Base-by-base conservation (phyloP, 352 stramenopile species). In the Phytophthora capsici region DNA sequence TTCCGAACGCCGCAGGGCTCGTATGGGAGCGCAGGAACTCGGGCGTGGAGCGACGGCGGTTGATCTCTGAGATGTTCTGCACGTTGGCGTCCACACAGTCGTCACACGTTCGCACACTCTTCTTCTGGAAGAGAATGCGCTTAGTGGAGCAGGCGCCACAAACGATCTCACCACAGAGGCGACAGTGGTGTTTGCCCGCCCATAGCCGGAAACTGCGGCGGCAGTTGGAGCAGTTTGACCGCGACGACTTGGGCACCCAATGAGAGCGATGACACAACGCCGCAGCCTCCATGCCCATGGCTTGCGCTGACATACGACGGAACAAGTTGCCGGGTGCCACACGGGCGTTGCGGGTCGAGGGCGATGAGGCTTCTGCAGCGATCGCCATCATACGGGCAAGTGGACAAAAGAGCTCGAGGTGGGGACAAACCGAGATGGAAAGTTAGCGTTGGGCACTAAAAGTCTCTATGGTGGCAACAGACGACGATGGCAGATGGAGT, bases 151-250 rank as follows among this genome's bases (percentile, higher is more conserved):
- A 94, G 37, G 71, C 50, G 22, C 81, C 72, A 60, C 86, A 94
- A 23, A 93, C 86, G 41, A 94, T 73, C 52, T 93, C 84, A 20
- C 86, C 86, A 46, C 86, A 94, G 13, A 92, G 74, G 1, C 86
- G 82, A 58, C 86, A 94, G 60, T 94, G 79, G 63, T 93, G 86
- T 45, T 93, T 94, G 46, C 71, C 75, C 10, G 62, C 78, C 60
- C 78, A 89, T 12, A 93, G 65, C n/a, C 73, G 64, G 63, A 94
- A 90, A 43, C 56, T 66, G 48, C 71, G 76, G 19, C 75, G 68
- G 71, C 86, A 94, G 63, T 88, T 89, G 46, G 81, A 82, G 65
- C 86, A 94, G 26, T 41, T 66, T 6, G 71, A 67, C 54, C 84
- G 83, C 34, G 80, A 84, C 2, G 80, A 90, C 64, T 90, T 92